Percentiles rank a stretch among this genome's conserved stretches.
phyloP scores from a whole-genome alignment of 78 protist genomes.

The Monosiga brevicollis region DNA sequence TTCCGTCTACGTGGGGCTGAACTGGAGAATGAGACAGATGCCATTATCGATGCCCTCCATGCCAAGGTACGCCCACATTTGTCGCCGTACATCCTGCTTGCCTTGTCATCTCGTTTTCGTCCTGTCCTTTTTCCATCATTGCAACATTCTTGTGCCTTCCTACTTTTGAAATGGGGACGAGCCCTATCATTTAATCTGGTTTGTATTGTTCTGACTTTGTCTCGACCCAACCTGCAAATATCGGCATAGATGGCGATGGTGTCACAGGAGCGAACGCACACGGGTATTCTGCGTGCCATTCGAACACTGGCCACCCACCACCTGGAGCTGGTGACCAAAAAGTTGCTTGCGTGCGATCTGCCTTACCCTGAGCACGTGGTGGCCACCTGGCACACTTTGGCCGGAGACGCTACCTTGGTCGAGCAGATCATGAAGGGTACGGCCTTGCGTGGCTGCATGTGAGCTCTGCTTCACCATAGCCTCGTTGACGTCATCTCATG shows the following conservation, averaged over 20 bases:
- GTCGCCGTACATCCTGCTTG: no score
- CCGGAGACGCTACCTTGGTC: conserved; percentile 35
- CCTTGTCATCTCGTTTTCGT: no score
- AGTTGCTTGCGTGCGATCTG: conserved; percentile 36
- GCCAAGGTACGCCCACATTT: background rate
- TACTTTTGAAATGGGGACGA: no score
- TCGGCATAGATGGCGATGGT: conserved; percentile 43
- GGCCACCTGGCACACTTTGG: conserved; percentile 40
- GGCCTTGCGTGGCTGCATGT: no score
- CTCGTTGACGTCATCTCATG: no score
- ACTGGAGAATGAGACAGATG: conserved; percentile 19
- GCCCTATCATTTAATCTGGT: no score
- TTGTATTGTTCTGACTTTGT: no score
- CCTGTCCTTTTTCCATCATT: no score
- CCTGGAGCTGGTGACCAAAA: conserved; percentile 13
- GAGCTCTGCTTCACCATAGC: no score
- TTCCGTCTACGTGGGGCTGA: conserved; percentile 15
- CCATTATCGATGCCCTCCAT: conserved; percentile 24
- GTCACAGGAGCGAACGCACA: conserved; percentile 40
- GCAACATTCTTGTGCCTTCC: no score
- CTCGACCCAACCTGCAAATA: no score
- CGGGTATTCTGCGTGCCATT: conserved; percentile 50
- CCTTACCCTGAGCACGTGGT: conserved; percentile 41
- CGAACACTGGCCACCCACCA: conserved; percentile 47
- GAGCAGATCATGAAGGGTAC: no score